Percentiles rank a stretch among this genome's conserved stretches.
Conservation (phyloP, 306 rosid genomes). For the Astragalus glycyphyllos region DNA sequence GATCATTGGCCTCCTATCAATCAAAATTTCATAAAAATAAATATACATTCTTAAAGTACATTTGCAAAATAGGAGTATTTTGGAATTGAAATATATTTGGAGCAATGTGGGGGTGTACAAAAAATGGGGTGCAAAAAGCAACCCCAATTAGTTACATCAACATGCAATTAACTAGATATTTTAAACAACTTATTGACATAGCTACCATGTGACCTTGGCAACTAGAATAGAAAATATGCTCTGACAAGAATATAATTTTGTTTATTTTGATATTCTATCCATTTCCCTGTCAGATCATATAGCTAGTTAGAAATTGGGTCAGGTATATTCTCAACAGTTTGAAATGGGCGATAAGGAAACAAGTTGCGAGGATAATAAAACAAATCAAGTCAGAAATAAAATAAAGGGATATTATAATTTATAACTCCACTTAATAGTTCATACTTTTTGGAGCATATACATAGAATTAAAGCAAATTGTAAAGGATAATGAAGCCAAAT, state of each 20-base stretch:
- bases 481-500: conserved; percentile 40
- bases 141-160: no score
- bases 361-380: neutral
- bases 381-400: neutral
- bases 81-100: no score
- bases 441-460: conserved; percentile 35
- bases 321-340: neutral
- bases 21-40: no score
- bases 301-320: neutral
- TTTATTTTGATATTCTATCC: neutral
- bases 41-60: no score
- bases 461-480: conserved; percentile 40
- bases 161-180: neutral
- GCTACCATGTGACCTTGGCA: neutral
- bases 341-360: neutral
- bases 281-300: neutral
- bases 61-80: no score
- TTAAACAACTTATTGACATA: neutral
- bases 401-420: conserved; percentile 15
- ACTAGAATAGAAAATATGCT: neutral
- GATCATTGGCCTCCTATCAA: no score
- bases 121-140: no score
- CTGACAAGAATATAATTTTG: neutral
- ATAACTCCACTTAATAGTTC: conserved; percentile 30
- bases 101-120: no score